These are phyloP conservation scores for Colletotrichum trifolii DNA, from an alignment of 2,329 filamentous ascomycete genomes.

Conservation along the genomic window DNA sequence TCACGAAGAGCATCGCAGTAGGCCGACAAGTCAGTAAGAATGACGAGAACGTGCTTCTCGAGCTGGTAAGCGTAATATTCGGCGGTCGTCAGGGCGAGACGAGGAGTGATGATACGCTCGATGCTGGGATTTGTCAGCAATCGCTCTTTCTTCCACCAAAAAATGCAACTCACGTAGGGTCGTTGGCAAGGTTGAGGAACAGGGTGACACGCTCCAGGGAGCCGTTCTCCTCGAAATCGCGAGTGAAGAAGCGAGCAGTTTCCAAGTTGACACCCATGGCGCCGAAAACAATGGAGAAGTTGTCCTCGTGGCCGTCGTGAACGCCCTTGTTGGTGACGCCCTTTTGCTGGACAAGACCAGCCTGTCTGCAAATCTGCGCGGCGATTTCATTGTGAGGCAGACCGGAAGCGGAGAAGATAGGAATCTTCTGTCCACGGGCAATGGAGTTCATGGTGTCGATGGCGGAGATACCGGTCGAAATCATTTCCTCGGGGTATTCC, in stretches of 20 bases:
- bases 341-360: slow-evolving; percentile 85
- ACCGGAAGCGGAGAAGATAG: slow-evolving; percentile 98
- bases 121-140: slow-evolving; percentile 68
- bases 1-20: slow-evolving; percentile 99
- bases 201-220: slow-evolving; percentile 96
- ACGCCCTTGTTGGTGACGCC: slow-evolving; percentile 89
- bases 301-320: slow-evolving; percentile 97
- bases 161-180: slow-evolving; percentile 81
- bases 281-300: slow-evolving; percentile 99
- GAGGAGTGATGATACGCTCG: slow-evolving; percentile 99
- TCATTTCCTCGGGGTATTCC: slow-evolving; percentile 99
- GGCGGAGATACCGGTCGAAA: slow-evolving; percentile 98
- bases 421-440: slow-evolving; percentile 98
- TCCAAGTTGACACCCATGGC: slow-evolving; percentile 99
- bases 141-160: too few species aligned
- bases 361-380: slow-evolving; percentile 97
- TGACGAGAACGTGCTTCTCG: slow-evolving; percentile 99
- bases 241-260: slow-evolving; percentile 97
- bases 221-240: slow-evolving; percentile 99
- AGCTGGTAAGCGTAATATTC: slow-evolving; percentile 99
- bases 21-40: slow-evolving; percentile 95
- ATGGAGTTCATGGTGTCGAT: slow-evolving; percentile 99
- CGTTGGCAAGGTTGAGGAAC: slow-evolving; percentile 99
- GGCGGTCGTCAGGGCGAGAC: slow-evolving; percentile 96
- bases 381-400: slow-evolving; percentile 99